A percentile compares a stretch with the other conserved stretches of the same genome.
Conservation (phyloP, 2,329 filamentous ascomycete species). For the Ilyonectria mors-panacis region DNA sequence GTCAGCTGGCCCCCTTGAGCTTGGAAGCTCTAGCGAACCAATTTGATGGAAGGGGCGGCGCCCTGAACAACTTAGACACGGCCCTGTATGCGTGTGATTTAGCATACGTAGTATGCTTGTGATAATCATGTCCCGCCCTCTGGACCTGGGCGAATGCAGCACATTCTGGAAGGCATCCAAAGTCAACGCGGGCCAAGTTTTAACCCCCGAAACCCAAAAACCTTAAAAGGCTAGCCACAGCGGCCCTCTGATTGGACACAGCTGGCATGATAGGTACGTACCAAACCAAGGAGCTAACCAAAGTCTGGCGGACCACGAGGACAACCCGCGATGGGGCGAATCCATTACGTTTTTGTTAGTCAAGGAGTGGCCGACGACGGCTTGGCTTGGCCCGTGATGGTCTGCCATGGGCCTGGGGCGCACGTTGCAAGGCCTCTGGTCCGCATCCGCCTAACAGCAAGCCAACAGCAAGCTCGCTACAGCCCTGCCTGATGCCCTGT, state of each 20-base stretch:
- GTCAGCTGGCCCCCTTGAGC: no score
- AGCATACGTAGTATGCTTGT: not conserved
- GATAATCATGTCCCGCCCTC: not conserved
- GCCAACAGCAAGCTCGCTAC: no score
- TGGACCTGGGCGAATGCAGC: not conserved
- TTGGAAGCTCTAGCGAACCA: no score
- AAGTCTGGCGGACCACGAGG: slow-evolving; percentile 30
- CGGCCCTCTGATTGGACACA: slow-evolving; percentile 4
- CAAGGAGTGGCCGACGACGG: slow-evolving; percentile 29
- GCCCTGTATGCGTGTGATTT: not conserved
- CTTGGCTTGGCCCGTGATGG: slow-evolving; percentile 9
- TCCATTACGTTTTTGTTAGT: slow-evolving; percentile 41
- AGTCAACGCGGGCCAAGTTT: slow-evolving; percentile 3
- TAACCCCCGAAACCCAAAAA: slow-evolving; percentile 33
- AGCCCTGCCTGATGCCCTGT: not conserved
- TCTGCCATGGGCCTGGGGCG: not conserved
- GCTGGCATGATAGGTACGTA: not conserved
- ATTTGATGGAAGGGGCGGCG: no score
- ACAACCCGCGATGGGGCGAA: slow-evolving; percentile 27
- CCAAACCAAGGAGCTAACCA: slow-evolving; percentile 8
- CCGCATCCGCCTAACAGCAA: not conserved
- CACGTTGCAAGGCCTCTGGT: not conserved
- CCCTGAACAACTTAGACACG: no score
- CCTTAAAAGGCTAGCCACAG: slow-evolving; percentile 9
- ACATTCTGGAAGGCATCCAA: not conserved